These are phyloP conservation scores for Pleurotus platypus DNA, from an alignment of 768 basidiomycete genomes.

Conservation along the genomic window DNA sequence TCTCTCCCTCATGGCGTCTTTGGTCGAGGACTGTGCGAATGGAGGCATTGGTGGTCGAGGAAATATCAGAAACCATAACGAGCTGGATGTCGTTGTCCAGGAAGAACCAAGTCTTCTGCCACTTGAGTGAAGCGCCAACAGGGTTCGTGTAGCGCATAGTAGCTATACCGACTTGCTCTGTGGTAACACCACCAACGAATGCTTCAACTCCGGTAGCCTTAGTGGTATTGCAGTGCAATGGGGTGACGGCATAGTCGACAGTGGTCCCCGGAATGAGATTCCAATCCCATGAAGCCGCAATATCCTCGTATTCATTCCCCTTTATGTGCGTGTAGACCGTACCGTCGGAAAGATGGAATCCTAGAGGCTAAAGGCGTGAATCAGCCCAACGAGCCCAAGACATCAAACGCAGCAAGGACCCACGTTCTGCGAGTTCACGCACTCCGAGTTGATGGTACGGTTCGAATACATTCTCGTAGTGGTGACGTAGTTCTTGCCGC, in stretches of 20 bases:
- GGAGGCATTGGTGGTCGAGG: slow-evolving; percentile 38
- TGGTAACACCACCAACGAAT: slow-evolving; percentile 67
- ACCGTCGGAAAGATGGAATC: slow-evolving; percentile 71
- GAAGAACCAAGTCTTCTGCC: slow-evolving; percentile 77
- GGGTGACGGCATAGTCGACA: slow-evolving; percentile 55
- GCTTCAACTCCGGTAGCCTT: slow-evolving; percentile 40
- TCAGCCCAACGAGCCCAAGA: no score
- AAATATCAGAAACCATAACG: slow-evolving; percentile 54
- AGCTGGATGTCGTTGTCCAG: slow-evolving; percentile 59
- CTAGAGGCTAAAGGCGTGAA: slow-evolving; percentile 39
- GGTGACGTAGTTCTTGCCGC: slow-evolving; percentile 57
- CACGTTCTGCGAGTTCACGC: slow-evolving; percentile 61
- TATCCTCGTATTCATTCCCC: slow-evolving; percentile 73
- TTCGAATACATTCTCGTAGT: slow-evolving; percentile 63
- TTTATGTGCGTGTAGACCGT: slow-evolving; percentile 57
- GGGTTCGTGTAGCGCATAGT: slow-evolving; percentile 72
- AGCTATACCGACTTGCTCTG: slow-evolving; percentile 50
- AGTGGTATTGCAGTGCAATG: slow-evolving; percentile 43
- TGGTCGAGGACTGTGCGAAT: slow-evolving; percentile 70
- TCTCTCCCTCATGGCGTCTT: slow-evolving; percentile 37
- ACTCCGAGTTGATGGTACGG: slow-evolving; percentile 60
- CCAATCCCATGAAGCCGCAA: slow-evolving; percentile 74
- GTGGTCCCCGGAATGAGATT: slow-evolving; percentile 73
- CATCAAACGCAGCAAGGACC: slow-evolving; percentile 9
- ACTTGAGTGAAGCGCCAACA: slow-evolving; percentile 44